Base-by-base conservation (phyloP, 257 asterid species). In the Lithospermum erythrorhizon region DNA sequence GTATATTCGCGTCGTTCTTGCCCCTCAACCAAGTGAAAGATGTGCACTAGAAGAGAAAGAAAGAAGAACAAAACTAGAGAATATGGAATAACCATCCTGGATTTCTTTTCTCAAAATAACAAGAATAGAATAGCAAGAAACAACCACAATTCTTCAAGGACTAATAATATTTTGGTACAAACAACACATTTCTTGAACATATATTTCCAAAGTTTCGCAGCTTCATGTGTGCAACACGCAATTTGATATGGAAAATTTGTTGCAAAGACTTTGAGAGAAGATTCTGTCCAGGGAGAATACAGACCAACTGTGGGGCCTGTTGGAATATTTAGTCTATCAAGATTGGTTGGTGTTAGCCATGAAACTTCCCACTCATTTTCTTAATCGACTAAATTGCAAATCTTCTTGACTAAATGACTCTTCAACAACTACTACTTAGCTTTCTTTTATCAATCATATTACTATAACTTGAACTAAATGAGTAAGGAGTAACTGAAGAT, bases 221-320 rank as follows among this genome's bases (percentile, higher is more conserved):
- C 3, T 53, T 53, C 57, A 53, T 18, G 1, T 19, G 22, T 53
- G 57, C 17, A 62, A 65, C 75, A 71, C 73, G 75, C 57, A 21
- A 57, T 62, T 68, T 23, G 78, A 64, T 67, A 63, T 57, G 62
- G 70, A 69, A 71, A 58, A 29, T 6, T 20, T 24, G 65, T 45
- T 56, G 61, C 37, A 11, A 53, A 22, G 57, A 53, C 57, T n/a
- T 53, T 0, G 57, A 53, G 25, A 53, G 25, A 19, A n/a, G 25
- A 53, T 24, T n/a, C 4, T n/a, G n/a, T 8, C 22, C 57, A 53
- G 4, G 6, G 16, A 13, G 57, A n/a, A 3, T 22, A n/a, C 15
- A 41, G 49, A 41, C 2, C 4, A 41, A 41, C 16, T 1, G 49
- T 41, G 49, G 17, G 49, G 49, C 17, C 18, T 41, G 49, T 41